phyloP scores from a whole-genome alignment of 768 basidiomycete genomes.

The Fibroporia radiculosa region DNA sequence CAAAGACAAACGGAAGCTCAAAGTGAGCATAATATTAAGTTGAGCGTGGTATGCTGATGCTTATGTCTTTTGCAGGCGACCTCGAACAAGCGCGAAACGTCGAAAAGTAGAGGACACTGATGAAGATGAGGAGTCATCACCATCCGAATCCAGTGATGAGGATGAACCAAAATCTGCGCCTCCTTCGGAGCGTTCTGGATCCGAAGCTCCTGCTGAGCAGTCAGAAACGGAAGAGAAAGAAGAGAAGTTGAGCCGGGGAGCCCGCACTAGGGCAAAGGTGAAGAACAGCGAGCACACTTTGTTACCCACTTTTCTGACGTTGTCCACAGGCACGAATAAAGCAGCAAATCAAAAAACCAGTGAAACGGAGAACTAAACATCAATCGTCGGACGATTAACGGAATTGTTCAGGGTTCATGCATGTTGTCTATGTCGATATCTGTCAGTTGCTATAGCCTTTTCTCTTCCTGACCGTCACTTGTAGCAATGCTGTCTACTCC shows the following conservation, averaged over 20 bases:
- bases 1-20: conserved; percentile 38
- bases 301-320: too few relatives aligned
- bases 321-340: conserved; percentile 21
- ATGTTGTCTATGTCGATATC: neutral
- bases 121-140: conserved; percentile 18
- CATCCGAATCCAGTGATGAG: conserved; percentile 9
- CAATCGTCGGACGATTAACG: conserved; percentile 10
- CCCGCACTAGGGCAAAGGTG: conserved; percentile 28
- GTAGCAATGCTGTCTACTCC: conserved; percentile 12
- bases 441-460: neutral
- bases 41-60: too few relatives aligned
- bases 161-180: conserved; percentile 8
- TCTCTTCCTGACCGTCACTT: conserved; percentile 6
- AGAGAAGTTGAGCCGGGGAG: conserved; percentile 22
- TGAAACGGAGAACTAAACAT: conserved; percentile 14
- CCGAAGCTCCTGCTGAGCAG: conserved; percentile 14
- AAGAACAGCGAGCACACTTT: too few relatives aligned
- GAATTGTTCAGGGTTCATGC: neutral
- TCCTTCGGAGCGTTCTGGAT: conserved; percentile 13
- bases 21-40: conserved; percentile 35
- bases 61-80: conserved; percentile 12
- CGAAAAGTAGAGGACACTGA: conserved; percentile 19
- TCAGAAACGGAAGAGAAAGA: conserved; percentile 16
- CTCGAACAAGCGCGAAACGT: conserved; percentile 19
- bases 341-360: conserved; percentile 17